phyloP scores from a whole-genome alignment of 108 stramenopile species.

The Thalassiosira profunda region DNA sequence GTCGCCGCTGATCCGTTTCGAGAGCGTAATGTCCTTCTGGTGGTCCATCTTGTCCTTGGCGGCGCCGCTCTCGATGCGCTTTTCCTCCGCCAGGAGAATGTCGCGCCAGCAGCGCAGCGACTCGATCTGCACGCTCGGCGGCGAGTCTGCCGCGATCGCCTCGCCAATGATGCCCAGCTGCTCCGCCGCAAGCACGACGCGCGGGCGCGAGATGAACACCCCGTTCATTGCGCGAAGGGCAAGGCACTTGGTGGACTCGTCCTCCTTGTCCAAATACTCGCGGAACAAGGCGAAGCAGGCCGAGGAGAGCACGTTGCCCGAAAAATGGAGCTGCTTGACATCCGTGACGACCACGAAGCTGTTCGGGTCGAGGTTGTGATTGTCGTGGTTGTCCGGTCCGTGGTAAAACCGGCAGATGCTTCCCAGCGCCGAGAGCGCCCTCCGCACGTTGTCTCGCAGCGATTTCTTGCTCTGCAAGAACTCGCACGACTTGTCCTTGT shows the following conservation, averaged over 20 bases:
- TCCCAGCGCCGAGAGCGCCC: slow-evolving; percentile 80
- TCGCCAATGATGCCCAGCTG: slow-evolving; percentile 65
- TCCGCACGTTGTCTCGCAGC: slow-evolving; percentile 53
- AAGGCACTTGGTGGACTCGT: slow-evolving; percentile 69
- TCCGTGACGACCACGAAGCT: slow-evolving; percentile 16
- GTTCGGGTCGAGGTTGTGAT: slow-evolving; percentile 39
- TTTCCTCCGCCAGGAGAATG: slow-evolving; percentile 81
- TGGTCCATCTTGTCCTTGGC: slow-evolving; percentile 81
- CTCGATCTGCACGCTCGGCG: slow-evolving; percentile 65
- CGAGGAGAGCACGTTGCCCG: slow-evolving; percentile 30
- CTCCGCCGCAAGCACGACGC: slow-evolving; percentile 75
- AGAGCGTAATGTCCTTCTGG: slow-evolving; percentile 63
- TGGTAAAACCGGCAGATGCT: slow-evolving; percentile 64
- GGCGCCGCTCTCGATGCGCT: slow-evolving; percentile 80
- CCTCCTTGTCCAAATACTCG: slow-evolving; percentile 60
- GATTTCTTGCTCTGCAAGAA: slow-evolving; percentile 41
- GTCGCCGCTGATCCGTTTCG: slow-evolving; percentile 86
- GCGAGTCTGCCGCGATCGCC: slow-evolving; percentile 58
- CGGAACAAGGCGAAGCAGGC: slow-evolving; percentile 71
- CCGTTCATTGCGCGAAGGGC: slow-evolving; percentile 78
- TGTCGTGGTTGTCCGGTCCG: slow-evolving; percentile 29
- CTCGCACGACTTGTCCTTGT: slow-evolving; percentile 46
- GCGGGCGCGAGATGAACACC: slow-evolving; percentile 80
- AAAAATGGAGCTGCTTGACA: slow-evolving; percentile 16
- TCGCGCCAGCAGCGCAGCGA: slow-evolving; percentile 80